These are phyloP conservation scores for Psilocybe subaeruginosa DNA, from an alignment of 768 basidiomycete genomes.

Conservation along the genomic window DNA sequence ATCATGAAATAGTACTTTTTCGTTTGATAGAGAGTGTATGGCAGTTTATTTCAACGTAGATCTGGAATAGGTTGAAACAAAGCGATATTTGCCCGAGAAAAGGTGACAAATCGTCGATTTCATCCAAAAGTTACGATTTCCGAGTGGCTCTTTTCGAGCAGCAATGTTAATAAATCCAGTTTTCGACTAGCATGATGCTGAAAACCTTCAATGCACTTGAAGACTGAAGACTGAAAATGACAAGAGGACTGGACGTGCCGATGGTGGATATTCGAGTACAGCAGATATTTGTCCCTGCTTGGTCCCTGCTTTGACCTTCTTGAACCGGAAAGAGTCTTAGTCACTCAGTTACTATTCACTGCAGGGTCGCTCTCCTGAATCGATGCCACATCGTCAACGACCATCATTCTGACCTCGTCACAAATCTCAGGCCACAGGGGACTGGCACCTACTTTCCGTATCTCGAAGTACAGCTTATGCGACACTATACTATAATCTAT, in stretches of 20 bases:
- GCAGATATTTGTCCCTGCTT: background rate
- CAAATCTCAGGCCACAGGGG: background rate
- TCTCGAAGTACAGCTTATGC: background rate
- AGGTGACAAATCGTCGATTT: too few relatives aligned
- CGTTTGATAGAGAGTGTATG: too few relatives aligned
- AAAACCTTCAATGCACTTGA: too few relatives aligned
- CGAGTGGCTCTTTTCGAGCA: too few relatives aligned
- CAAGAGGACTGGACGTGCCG: background rate
- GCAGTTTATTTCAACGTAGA: too few relatives aligned
- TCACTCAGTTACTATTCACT: background rate
- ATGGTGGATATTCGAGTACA: background rate
- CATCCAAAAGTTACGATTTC: too few relatives aligned
- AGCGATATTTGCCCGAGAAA: too few relatives aligned
- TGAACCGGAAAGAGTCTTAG: background rate
- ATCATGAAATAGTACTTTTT: too few relatives aligned
- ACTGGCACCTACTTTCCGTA: background rate
- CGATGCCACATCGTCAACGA: background rate
- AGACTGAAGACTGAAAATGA: too few relatives aligned
- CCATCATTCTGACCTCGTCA: background rate
- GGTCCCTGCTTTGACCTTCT: background rate
- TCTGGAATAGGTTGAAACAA: too few relatives aligned
- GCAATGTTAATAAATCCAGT: too few relatives aligned
- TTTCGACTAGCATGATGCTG: too few relatives aligned
- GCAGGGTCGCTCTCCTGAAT: background rate
- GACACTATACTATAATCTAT: background rate